These are phyloP conservation scores for Aureobasidium subglaciale DNA, from an alignment of 2,329 filamentous ascomycete species.

Conservation along the genomic window DNA sequence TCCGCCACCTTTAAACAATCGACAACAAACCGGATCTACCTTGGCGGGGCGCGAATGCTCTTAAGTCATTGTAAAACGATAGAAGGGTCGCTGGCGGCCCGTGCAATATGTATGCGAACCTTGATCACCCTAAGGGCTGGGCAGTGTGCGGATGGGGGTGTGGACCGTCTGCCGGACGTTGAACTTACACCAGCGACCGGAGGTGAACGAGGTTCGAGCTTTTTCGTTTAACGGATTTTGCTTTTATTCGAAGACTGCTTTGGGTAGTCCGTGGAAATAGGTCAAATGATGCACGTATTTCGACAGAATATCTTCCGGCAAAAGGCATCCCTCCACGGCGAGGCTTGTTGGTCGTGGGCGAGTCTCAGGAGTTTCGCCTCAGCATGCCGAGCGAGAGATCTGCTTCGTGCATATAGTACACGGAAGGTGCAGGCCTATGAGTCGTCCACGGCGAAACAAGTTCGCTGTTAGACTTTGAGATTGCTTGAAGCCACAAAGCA, in stretches of 20 bases:
- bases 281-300: neutral
- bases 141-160: neutral
- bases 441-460: constrained; percentile 1
- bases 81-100: neutral
- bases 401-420: constrained; percentile 3
- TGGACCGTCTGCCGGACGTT: constrained; percentile 3
- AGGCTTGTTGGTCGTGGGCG: neutral
- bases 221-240: neutral
- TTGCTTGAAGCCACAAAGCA: neutral
- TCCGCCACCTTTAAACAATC: neutral
- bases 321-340: neutral
- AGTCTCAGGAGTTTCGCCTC: neutral
- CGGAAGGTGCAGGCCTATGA: constrained; percentile 7
- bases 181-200: constrained; percentile 1
- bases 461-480: constrained; percentile 4
- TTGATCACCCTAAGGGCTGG: constrained; percentile 4
- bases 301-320: no score
- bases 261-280: neutral
- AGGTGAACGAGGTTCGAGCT: neutral
- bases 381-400: neutral
- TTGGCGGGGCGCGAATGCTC: neutral
- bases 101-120: constrained; percentile 8
- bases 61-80: constrained; percentile 7
- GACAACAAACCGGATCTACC: neutral
- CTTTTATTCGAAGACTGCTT: neutral